phyloP scores from a whole-genome alignment of 2,329 filamentous ascomycete species.

The Diaporthe ampelina region DNA sequence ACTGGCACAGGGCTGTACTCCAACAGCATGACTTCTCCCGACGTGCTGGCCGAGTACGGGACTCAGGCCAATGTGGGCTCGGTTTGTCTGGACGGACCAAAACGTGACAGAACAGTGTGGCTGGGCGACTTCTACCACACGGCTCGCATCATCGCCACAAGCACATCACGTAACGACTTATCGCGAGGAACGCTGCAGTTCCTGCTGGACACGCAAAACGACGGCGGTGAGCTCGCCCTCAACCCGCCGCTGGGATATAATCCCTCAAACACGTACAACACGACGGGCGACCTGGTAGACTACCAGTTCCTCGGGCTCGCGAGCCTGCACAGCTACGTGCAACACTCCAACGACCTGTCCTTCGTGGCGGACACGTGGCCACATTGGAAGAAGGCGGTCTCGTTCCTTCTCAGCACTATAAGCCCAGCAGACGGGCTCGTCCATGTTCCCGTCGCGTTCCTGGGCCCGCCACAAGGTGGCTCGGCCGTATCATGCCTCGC shows the following conservation, averaged over 20 bases:
- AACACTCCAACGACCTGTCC: conserved; percentile 40
- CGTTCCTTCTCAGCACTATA: conserved; percentile 41
- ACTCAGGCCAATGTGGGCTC: conserved; percentile 51
- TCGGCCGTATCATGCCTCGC: conserved; percentile 42
- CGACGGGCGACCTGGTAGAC: conserved; percentile 39
- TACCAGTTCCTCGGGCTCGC: conserved; percentile 45
- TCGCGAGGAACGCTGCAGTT: conserved; percentile 52
- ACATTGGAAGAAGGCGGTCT: conserved; percentile 36
- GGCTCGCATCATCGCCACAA: conserved; percentile 51
- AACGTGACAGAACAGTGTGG: conserved; percentile 58
- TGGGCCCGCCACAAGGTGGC: conserved; percentile 36
- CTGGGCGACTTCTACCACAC: conserved; percentile 59
- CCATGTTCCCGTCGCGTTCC: conserved; percentile 40
- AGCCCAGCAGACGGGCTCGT: conserved; percentile 40
- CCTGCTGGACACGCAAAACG: conserved; percentile 42
- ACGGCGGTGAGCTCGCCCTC: not conserved
- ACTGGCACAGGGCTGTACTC: conserved; percentile 52
- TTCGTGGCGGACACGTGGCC: conserved; percentile 42
- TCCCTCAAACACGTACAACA: not conserved
- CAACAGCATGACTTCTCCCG: conserved; percentile 46
- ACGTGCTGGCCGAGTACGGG: conserved; percentile 54
- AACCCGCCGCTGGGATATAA: conserved; percentile 44
- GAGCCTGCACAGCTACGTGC: conserved; percentile 42
- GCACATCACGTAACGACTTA: conserved; percentile 53
- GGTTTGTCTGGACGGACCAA: conserved; percentile 58